These are phyloP conservation scores for Wickerhamomyces bovis DNA, from an alignment of 805 yeast genomes.

Conservation along the genomic window DNA sequence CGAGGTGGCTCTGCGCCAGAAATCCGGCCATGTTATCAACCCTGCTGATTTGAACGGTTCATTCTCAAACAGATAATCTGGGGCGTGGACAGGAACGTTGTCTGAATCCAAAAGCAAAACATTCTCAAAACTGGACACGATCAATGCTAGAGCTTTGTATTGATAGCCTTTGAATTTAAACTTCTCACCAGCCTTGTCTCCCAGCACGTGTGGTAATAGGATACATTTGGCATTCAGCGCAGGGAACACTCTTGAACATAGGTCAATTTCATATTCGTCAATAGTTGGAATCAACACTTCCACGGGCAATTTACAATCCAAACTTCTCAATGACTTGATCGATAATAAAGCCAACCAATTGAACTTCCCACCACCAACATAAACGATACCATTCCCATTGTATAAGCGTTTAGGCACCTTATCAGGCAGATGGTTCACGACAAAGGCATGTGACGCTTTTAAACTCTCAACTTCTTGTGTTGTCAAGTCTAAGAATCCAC, in stretches of 20 bases:
- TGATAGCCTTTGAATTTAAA: constrained; percentile 59
- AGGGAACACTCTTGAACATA: constrained; percentile 60
- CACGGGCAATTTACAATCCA: constrained; percentile 53
- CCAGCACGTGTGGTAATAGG: constrained; percentile 54
- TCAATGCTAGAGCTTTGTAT: constrained; percentile 59
- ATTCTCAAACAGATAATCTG: constrained; percentile 51
- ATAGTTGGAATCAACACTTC: constrained; percentile 64
- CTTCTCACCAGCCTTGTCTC: constrained; percentile 42
- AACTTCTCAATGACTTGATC: constrained; percentile 40
- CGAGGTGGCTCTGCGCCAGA: constrained; percentile 79
- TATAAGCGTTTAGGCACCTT: constrained; percentile 39
- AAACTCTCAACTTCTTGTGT: constrained; percentile 38
- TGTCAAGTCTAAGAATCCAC: constrained; percentile 41
- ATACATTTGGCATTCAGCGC: constrained; percentile 59
- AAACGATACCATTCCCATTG: constrained; percentile 53
- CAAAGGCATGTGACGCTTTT: constrained; percentile 40
- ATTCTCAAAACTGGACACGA: constrained; percentile 69
- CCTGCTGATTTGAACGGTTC: constrained; percentile 50
- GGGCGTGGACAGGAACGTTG: constrained; percentile 59
- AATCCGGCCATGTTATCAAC: constrained; percentile 75
- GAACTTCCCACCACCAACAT: constrained; percentile 57
- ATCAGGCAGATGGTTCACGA: constrained; percentile 43
- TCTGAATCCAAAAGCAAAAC: constrained; percentile 71
- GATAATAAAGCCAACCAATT: constrained; percentile 50
- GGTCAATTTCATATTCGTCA: constrained; percentile 62